Conservation (phyloP, 495 filamentous ascomycete genomes). For the Cudoniella acicularis region DNA sequence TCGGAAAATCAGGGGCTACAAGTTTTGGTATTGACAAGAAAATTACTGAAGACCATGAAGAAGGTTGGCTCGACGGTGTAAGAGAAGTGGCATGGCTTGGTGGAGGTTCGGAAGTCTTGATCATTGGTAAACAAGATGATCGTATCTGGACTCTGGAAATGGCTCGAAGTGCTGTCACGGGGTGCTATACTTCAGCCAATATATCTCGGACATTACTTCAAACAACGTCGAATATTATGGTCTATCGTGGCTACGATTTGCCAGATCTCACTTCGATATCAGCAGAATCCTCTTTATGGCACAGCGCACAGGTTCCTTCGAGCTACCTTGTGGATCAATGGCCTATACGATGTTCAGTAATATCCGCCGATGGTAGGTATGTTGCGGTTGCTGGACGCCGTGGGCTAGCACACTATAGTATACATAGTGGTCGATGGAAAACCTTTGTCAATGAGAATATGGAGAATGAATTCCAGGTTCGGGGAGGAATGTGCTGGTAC, state of each 20-base stretch:
- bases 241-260: slow-evolving; percentile 90
- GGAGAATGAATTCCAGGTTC: slow-evolving; percentile 86
- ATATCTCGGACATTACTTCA: slow-evolving; percentile 84
- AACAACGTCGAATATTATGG: slow-evolving; percentile 76
- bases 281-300: slow-evolving; percentile 90
- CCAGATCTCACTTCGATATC: slow-evolving; percentile 87
- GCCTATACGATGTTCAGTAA: slow-evolving; percentile 81
- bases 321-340: slow-evolving; percentile 85
- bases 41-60: slow-evolving; percentile 52
- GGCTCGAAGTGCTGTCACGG: slow-evolving; percentile 83
- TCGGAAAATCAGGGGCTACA: slow-evolving; percentile 78
- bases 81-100: slow-evolving; percentile 78
- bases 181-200: slow-evolving; percentile 87
- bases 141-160: slow-evolving; percentile 87
- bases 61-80: slow-evolving; percentile 77
- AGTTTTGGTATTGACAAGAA: slow-evolving; percentile 70
- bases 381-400: slow-evolving; percentile 89
- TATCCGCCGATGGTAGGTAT: slow-evolving; percentile 90
- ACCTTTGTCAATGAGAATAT: slow-evolving; percentile 76
- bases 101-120: slow-evolving; percentile 78
- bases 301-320: slow-evolving; percentile 80
- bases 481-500: slow-evolving; percentile 98
- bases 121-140: slow-evolving; percentile 65
- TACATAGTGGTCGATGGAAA: slow-evolving; percentile 93
- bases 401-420: slow-evolving; percentile 92